Percentiles rank a stretch among this genome's conserved stretches.
Evolutionary conservation across 306 rosid species (phyloP).

Genomic region (Carpinus fangiana): DNA sequence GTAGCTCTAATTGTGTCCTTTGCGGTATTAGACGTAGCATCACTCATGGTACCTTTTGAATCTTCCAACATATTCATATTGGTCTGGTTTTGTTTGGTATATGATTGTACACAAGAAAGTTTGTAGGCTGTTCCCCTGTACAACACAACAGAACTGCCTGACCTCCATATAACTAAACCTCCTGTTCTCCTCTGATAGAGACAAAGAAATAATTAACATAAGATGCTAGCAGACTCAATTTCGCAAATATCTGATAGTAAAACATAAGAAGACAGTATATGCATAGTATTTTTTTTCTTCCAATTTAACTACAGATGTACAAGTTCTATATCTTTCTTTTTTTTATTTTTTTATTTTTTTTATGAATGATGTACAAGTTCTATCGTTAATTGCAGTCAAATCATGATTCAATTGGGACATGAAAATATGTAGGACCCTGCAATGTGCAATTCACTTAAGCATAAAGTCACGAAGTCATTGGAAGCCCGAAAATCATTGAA

Average conservation of each 20-base stretch:
- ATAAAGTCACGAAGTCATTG: not conserved
- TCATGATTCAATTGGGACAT: not conserved
- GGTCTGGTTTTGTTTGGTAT: conserved; percentile 30
- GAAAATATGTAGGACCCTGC: not conserved
- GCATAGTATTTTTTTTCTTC: not conserved
- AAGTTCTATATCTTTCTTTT: not conserved
- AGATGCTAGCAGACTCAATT: conserved; percentile 22
- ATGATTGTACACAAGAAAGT: conserved; percentile 67
- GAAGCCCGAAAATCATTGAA: not conserved
- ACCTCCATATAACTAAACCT: conserved; percentile 91
- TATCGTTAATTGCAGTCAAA: not conserved
- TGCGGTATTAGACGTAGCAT: conserved; percentile 11
- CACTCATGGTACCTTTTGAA: conserved; percentile 27
- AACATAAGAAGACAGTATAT: not conserved
- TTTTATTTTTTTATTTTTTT: too few relatives aligned
- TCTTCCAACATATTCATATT: conserved; percentile 20
- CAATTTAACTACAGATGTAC: not conserved
- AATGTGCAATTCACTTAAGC: conserved; percentile 13
- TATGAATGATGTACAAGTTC: not conserved
- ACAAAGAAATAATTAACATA: conserved; percentile 21
- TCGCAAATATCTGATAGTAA: conserved; percentile 1
- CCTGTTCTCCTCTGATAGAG: conserved; percentile 71
- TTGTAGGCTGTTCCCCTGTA: conserved; percentile 83
- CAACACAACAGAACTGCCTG: conserved; percentile 78
- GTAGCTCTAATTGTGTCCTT: conserved; percentile 31